phyloP scores from a whole-genome alignment of 345 rosid species.

The Salix caprea region DNA sequence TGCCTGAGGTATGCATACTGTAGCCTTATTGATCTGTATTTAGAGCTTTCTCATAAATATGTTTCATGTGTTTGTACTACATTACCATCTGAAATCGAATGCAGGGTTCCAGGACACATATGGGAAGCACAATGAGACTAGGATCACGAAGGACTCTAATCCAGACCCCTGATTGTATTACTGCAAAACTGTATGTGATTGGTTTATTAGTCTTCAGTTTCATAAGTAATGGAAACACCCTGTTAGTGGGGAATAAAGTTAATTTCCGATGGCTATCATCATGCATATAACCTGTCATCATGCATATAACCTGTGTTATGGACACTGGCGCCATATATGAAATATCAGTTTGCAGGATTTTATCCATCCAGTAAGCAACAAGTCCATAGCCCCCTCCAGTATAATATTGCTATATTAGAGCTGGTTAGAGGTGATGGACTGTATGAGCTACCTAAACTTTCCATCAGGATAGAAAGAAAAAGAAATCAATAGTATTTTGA shows the following conservation, averaged over 20 bases:
- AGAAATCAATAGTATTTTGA: background rate
- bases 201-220: slow-evolving; percentile 3
- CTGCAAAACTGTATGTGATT: slow-evolving; percentile 27
- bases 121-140: slow-evolving; percentile 39
- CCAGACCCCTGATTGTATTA: slow-evolving; percentile 28
- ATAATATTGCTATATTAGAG: background rate
- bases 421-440: background rate
- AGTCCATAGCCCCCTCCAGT: background rate
- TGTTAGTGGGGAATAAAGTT: background rate
- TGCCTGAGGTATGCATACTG: slow-evolving; percentile 29
- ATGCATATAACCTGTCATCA: slow-evolving; percentile 3
- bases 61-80: background rate
- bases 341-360: background rate
- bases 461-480: background rate
- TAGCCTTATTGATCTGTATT: background rate
- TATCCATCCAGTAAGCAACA: background rate
- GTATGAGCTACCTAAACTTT: background rate
- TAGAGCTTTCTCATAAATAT: background rate
- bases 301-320: slow-evolving; percentile 8
- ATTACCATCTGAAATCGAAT: background rate
- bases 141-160: slow-evolving; percentile 33
- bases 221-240: background rate
- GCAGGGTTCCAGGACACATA: slow-evolving; percentile 36
- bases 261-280: background rate
- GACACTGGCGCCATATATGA: background rate